Evolutionary conservation across 2,329 filamentous ascomycete species (phyloP), one percentile per base, ranked within the genome.

Genomic region (Penicillium nordicum): DNA sequence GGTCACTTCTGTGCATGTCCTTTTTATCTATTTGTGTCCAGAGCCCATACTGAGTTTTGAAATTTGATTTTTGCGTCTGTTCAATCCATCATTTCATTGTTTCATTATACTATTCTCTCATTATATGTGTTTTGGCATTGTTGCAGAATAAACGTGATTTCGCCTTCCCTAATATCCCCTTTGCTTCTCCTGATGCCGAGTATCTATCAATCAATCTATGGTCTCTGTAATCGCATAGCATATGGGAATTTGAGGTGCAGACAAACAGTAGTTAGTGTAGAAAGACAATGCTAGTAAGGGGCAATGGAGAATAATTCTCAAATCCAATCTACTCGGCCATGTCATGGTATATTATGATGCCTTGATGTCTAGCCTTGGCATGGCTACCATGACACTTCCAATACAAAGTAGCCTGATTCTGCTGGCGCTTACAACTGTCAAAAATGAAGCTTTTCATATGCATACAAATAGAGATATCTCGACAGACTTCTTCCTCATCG

Each of bases 161-260:
- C 38, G 23, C 30, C n/a, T 43, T 42, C 46, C 53, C 27, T 55
- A 55, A 57, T 59, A 21, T 21, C 43, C 42, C n/a, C 2, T 27
- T 30, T 36, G 8, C 16, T 44, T 49, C 12, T 47, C 37, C 25
- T 25, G 29, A n/a, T 43, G 16, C 16, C 21, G 38, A 32, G 16
- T 53, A 25, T 41, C 42, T 32, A 49, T 50, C 34, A 40, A 48
- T 48, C 50, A 48, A 53, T 40, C 8, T 27, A 21, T 40, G 43
- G 1, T 27, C n/a, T 46, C 38, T 25, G 6, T 34, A 47, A 16
- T 46, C 5, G 3, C 12, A 46, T 18, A 23, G 4, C 30, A 8
- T 25, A 16, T 29, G 5, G 16, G 25, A 6, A 45, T 23, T 46
- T 23, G 5, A 10, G 18, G 12, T 2, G 12, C 18, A 23, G 1